Conservation (phyloP, 164 flowering plant species). For the Stephania japonica region DNA sequence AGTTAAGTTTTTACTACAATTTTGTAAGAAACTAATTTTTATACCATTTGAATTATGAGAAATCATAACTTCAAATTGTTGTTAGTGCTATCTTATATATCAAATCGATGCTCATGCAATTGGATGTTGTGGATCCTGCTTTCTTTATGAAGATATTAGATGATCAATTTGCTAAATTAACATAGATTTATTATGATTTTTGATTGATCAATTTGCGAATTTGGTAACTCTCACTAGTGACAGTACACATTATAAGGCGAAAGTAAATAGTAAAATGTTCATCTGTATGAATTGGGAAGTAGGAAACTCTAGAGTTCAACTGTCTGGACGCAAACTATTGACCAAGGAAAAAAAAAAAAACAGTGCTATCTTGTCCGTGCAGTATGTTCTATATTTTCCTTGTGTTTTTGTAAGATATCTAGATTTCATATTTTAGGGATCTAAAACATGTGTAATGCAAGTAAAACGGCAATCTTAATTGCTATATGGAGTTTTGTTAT, state of each 20-base stretch:
- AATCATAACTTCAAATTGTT: neutral
- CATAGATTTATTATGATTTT: no score
- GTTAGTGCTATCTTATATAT: neutral
- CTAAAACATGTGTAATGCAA: neutral
- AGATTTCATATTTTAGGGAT: neutral
- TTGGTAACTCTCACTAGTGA: neutral
- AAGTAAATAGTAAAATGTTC: no score
- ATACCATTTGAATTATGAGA: neutral
- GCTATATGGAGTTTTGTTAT: conserved; percentile 9
- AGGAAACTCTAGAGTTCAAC: neutral
- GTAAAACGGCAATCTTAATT: neutral
- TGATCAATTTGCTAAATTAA: no score
- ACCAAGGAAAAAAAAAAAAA: neutral
- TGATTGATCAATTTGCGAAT: neutral
- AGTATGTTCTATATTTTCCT: neutral
- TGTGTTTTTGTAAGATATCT: neutral
- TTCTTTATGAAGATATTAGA: neutral
- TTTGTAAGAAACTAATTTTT: neutral
- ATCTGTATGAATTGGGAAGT: neutral
- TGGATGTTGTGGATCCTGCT: neutral
- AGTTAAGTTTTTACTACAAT: neutral
- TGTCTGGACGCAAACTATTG: no score
- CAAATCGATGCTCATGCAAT: neutral
- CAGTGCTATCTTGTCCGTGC: neutral
- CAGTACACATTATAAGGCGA: neutral